phyloP scores from a whole-genome alignment of 1,284 basidiomycete genomes.

The Tetrapyrgos nigripes region DNA sequence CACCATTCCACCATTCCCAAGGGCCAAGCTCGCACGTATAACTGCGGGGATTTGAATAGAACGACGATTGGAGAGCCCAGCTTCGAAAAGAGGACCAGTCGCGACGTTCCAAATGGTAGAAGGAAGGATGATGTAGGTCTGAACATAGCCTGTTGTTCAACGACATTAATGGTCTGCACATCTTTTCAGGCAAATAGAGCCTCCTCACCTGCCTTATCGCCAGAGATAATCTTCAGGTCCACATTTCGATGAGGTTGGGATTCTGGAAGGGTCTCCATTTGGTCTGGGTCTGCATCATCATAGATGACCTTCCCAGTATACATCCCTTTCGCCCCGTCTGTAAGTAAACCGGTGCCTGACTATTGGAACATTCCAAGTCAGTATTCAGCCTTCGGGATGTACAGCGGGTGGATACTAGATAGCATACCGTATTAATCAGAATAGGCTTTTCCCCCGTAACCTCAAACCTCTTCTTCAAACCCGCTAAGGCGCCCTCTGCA shows the following conservation, averaged over 20 bases:
- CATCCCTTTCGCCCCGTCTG: conserved; percentile 42
- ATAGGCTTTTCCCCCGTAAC: conserved; percentile 44
- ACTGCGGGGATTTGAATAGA: conserved; percentile 39
- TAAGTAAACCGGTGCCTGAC: conserved; percentile 30
- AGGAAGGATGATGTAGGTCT: conserved; percentile 40
- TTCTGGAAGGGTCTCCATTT: conserved; percentile 45
- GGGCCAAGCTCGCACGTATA: conserved; percentile 28
- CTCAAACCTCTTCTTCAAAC: conserved; percentile 47
- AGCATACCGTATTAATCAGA: conserved; percentile 60
- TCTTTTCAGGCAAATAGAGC: background rate
- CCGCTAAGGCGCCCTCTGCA: conserved; percentile 51
- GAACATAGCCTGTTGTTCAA: conserved; percentile 35
- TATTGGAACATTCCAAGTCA: background rate
- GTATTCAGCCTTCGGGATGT: no score
- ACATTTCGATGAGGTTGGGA: conserved; percentile 47
- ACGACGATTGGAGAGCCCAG: conserved; percentile 34
- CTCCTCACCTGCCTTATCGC: conserved; percentile 49
- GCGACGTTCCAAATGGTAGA: conserved; percentile 40
- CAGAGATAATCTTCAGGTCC: conserved; percentile 46
- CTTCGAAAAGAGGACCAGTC: conserved; percentile 35
- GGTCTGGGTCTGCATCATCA: conserved; percentile 45
- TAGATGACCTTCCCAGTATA: conserved; percentile 41
- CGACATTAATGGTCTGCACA: no score
- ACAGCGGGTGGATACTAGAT: conserved; percentile 4
- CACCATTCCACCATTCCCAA: conserved; percentile 17